Conservation (phyloP, 805 yeast genomes). For the Zygosaccharomyces rouxii region DNA sequence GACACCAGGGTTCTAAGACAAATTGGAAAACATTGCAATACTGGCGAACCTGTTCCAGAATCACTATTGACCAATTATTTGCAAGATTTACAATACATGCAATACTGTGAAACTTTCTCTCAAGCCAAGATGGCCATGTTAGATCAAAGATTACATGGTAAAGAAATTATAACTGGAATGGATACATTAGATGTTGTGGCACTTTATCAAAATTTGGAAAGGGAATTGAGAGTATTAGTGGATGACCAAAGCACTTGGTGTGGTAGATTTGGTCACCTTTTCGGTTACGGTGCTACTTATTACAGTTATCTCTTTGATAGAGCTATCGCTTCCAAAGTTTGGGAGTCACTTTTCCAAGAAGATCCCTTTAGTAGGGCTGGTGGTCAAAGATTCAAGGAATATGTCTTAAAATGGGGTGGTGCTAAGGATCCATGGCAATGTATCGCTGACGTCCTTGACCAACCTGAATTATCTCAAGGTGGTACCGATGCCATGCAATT, state of each 20-base stretch:
- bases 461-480: conserved; percentile 57
- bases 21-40: conserved; percentile 64
- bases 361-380: conserved; percentile 67
- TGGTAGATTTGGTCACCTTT: conserved; percentile 88
- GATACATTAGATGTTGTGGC: conserved; percentile 51
- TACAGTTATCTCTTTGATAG: conserved; percentile 89
- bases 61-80: conserved; percentile 49
- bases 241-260: conserved; percentile 80
- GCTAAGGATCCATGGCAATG: conserved; percentile 84
- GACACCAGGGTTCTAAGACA: conserved; percentile 69
- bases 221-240: conserved; percentile 54
- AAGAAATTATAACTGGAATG: conserved; percentile 33
- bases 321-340: conserved; percentile 83
- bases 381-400: conserved; percentile 70
- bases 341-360: conserved; percentile 64
- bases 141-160: conserved; percentile 74
- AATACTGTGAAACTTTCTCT: conserved; percentile 71
- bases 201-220: conserved; percentile 64
- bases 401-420: conserved; percentile 90
- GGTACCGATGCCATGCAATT: conserved; percentile 66
- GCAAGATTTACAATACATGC: conserved; percentile 48
- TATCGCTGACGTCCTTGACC: conserved; percentile 71
- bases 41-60: conserved; percentile 56
- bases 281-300: conserved; percentile 90
- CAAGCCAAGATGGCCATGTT: conserved; percentile 87